Evolutionary conservation across 306 rosid genomes (phyloP).

Genomic region (Ceratonia siliqua): DNA sequence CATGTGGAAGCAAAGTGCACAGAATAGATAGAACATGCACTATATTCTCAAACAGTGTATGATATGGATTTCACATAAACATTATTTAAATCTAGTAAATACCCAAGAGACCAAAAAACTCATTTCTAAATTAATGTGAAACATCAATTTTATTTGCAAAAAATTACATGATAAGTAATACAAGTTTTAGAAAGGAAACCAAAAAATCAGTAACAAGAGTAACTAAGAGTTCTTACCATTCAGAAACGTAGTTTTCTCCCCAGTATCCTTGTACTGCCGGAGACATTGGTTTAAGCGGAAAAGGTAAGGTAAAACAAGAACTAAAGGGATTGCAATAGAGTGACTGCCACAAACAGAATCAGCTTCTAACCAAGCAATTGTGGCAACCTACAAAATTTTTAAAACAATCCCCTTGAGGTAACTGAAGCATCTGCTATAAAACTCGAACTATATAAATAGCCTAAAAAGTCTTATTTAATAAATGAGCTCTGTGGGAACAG

Average conservation of each 20-base stretch:
- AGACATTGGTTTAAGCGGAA: constrained; percentile 96
- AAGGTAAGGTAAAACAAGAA: constrained; percentile 95
- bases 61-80: background rate
- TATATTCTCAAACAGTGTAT: background rate
- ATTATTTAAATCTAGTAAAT: background rate
- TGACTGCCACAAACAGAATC: constrained; percentile 95
- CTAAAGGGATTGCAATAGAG: constrained; percentile 81
- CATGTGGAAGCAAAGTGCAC: constrained; percentile 9
- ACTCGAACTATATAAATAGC: constrained; percentile 13
- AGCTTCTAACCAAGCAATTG: constrained; percentile 99
- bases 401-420: constrained; percentile 32
- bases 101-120: background rate
- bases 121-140: background rate
- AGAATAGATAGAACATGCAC: constrained; percentile 4
- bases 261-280: constrained; percentile 91
- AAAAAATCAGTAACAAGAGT: background rate
- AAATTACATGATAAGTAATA: background rate
- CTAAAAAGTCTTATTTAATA: background rate
- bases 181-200: constrained; percentile 3
- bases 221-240: constrained; percentile 66
- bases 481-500: constrained; percentile 8
- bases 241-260: constrained; percentile 78
- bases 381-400: constrained; percentile 78
- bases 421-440: constrained; percentile 27
- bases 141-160: constrained; percentile 16